phyloP scores from a whole-genome alignment of 495 filamentous ascomycete species.

The Letharia lupina region DNA sequence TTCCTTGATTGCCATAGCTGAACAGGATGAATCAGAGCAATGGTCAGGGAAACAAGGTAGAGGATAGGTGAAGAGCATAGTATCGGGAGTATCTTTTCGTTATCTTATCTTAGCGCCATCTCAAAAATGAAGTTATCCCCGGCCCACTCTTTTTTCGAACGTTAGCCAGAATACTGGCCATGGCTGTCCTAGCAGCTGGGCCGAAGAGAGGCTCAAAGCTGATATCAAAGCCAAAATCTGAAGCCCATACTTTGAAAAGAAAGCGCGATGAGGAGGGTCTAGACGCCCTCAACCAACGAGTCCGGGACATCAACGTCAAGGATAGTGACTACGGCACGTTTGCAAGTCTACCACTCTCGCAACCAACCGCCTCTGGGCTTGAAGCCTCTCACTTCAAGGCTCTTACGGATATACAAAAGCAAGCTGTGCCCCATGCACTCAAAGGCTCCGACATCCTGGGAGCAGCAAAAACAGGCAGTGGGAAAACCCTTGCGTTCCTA shows the following conservation, averaged over 20 bases:
- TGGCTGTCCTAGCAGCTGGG: constrained; percentile 15
- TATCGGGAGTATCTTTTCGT: not conserved
- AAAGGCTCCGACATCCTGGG: constrained; percentile 87
- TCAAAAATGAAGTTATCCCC: constrained; percentile 10
- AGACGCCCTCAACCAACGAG: constrained; percentile 37
- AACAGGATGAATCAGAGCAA: not conserved
- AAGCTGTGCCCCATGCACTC: constrained; percentile 74
- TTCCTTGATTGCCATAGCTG: constrained; percentile 22
- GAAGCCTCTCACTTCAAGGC: constrained; percentile 81
- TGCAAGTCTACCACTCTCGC: constrained; percentile 76
- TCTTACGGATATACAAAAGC: constrained; percentile 85
- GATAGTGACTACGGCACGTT: constrained; percentile 57
- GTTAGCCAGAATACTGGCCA: not conserved
- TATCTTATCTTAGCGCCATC: constrained; percentile 24
- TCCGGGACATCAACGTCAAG: constrained; percentile 41
- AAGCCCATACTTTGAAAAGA: constrained; percentile 48
- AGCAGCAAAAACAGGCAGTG: constrained; percentile 92
- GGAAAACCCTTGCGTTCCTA: constrained; percentile 92
- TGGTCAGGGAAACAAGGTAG: not conserved
- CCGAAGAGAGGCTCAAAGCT: constrained; percentile 6
- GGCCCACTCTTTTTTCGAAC: not conserved
- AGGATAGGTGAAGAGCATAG: not conserved
- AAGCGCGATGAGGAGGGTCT: constrained; percentile 47
- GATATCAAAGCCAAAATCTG: constrained; percentile 21
- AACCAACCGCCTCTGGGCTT: constrained; percentile 71